phyloP scores from a whole-genome alignment of 768 basidiomycete species.

The Lentinus tigrinus region DNA sequence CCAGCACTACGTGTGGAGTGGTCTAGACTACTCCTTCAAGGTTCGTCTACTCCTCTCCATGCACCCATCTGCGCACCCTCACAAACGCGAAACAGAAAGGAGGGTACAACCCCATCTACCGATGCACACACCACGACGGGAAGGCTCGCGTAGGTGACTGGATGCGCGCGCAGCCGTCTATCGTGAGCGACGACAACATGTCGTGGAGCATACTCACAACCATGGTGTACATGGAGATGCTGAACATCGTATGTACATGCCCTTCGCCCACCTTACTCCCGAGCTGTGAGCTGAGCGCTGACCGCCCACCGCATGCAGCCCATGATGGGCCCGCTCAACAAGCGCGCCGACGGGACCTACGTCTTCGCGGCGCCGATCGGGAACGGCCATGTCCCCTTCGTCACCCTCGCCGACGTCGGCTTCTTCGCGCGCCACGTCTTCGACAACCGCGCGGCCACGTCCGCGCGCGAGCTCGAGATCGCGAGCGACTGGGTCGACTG shows the following conservation, averaged over 20 bases:
- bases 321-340: constrained; percentile 22
- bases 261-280: background rate
- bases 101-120: constrained; percentile 24
- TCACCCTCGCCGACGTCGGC: constrained; percentile 31
- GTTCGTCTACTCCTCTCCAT: constrained; percentile 19
- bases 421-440: constrained; percentile 30
- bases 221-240: constrained; percentile 20
- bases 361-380: constrained; percentile 29
- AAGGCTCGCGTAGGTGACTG: constrained; percentile 42
- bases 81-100: background rate
- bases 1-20: constrained; percentile 41
- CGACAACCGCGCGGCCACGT: constrained; percentile 26
- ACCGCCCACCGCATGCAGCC: background rate
- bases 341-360: constrained; percentile 28
- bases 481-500: constrained; percentile 26
- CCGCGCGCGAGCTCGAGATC: constrained; percentile 26
- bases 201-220: constrained; percentile 41
- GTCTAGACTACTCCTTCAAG: constrained; percentile 38
- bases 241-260: constrained; percentile 3
- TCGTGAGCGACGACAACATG: constrained; percentile 29
- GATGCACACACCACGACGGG: constrained; percentile 37
- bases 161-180: constrained; percentile 36
- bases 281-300: too few relatives aligned
- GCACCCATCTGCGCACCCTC: background rate
- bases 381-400: constrained; percentile 27